Evolutionary conservation across 768 basidiomycete genomes (phyloP).

Genomic region (Tremella fuciformis): DNA sequence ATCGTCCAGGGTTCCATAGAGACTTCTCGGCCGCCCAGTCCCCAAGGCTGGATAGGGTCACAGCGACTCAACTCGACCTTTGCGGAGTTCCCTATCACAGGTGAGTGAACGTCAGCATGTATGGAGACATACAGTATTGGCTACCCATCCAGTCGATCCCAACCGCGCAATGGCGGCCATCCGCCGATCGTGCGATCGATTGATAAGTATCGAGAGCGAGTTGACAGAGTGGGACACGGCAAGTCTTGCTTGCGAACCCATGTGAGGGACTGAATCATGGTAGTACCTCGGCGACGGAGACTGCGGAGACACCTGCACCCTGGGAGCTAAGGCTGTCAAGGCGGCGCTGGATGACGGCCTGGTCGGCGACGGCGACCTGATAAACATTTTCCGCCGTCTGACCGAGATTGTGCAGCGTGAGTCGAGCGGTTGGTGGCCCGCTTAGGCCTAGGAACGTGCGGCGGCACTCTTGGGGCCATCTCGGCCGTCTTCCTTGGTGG

Average conservation of each 20-base stretch:
- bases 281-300: slow-evolving; percentile 42
- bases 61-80: too few relatives aligned
- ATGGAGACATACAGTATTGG: too few relatives aligned
- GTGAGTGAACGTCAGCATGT: too few relatives aligned
- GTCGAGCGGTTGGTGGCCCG: neutral
- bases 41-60: too few relatives aligned
- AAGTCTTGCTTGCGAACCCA: too few relatives aligned
- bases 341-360: slow-evolving; percentile 24
- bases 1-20: slow-evolving; percentile 33
- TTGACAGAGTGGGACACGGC: slow-evolving; percentile 48
- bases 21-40: slow-evolving; percentile 18
- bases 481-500: slow-evolving; percentile 39
- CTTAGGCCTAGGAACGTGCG: slow-evolving; percentile 7
- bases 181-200: slow-evolving; percentile 33
- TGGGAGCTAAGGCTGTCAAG: slow-evolving; percentile 37
- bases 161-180: too few relatives aligned
- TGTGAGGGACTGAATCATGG: too few relatives aligned
- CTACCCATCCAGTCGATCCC: too few relatives aligned
- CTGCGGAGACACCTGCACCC: slow-evolving; percentile 35
- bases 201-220: slow-evolving; percentile 40
- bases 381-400: slow-evolving; percentile 24
- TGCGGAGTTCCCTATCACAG: too few relatives aligned
- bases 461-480: slow-evolving; percentile 41
- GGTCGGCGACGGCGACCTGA: slow-evolving; percentile 28
- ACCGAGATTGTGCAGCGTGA: slow-evolving; percentile 35